phyloP scores from a whole-genome alignment of 2,329 filamentous ascomycete species.

The Nemania abortiva region DNA sequence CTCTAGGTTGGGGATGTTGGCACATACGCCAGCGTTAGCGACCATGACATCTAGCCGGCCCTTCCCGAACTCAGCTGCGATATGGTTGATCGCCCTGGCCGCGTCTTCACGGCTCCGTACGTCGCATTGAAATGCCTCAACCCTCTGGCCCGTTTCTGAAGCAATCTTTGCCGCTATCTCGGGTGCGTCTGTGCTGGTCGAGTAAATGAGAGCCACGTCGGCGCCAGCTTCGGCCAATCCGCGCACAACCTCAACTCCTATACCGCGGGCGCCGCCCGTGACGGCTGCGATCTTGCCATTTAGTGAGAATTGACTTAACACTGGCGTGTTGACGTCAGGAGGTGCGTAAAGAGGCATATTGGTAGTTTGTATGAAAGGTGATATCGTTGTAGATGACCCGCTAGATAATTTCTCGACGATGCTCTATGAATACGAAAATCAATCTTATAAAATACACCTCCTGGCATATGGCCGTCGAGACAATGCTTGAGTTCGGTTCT shows the following conservation, averaged over 20 bases:
- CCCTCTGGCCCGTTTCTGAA: conserved; percentile 24
- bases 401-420: background rate
- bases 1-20: conserved; percentile 53
- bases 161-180: conserved; percentile 41
- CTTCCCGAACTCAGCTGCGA: conserved; percentile 54
- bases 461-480: background rate
- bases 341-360: conserved; percentile 35
- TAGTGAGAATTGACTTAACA: conserved; percentile 51
- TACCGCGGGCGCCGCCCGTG: conserved; percentile 49
- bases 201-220: conserved; percentile 51
- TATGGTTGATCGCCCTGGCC: conserved; percentile 50
- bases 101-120: conserved; percentile 51
- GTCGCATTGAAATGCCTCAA: conserved; percentile 47
- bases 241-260: conserved; percentile 50
- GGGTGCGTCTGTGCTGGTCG: conserved; percentile 48
- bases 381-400: background rate
- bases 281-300: conserved; percentile 49
- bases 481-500: background rate
- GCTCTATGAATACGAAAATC: background rate
- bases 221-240: conserved; percentile 49
- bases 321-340: conserved; percentile 48
- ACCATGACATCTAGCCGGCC: conserved; percentile 56
- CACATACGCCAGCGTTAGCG: conserved; percentile 57
- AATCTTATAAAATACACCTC: background rate
- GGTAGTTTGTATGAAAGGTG: background rate